Percentiles rank a stretch among this genome's conserved stretches.
Evolutionary conservation across 495 filamentous ascomycete species (phyloP).

Genomic region (Thermochaetoides thermophila): DNA sequence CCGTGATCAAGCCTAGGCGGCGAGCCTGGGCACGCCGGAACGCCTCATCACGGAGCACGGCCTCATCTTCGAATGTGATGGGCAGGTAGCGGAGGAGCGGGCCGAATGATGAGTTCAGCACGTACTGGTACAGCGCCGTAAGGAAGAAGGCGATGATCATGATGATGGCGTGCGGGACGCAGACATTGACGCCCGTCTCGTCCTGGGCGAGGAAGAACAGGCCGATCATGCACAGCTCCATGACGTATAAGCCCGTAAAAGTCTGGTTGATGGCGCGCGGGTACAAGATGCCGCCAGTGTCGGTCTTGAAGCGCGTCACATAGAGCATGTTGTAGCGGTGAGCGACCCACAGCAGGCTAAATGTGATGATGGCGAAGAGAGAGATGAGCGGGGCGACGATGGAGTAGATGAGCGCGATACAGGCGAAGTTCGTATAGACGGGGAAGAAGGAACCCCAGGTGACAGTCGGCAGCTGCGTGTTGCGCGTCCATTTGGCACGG

Average conservation of each 20-base stretch:
- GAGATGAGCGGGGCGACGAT: constrained; percentile 83
- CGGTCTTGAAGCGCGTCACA: constrained; percentile 77
- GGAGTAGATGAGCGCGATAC: constrained; percentile 85
- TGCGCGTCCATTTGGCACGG: constrained; percentile 74
- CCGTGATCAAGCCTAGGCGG: constrained; percentile 37
- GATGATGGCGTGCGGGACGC: constrained; percentile 70
- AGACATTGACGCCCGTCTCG: constrained; percentile 40
- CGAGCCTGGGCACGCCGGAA: constrained; percentile 66
- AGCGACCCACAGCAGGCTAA: constrained; percentile 86
- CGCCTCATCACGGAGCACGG: constrained; percentile 72
- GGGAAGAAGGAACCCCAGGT: constrained; percentile 93
- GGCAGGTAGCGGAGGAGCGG: constrained; percentile 82
- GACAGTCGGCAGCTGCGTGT: constrained; percentile 61
- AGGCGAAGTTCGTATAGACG: constrained; percentile 87
- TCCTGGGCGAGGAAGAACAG: constrained; percentile 78
- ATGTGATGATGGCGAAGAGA: constrained; percentile 87
- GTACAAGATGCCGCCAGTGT: constrained; percentile 88
- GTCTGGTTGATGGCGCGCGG: constrained; percentile 91
- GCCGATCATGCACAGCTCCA: constrained; percentile 83
- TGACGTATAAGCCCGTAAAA: constrained; percentile 85
- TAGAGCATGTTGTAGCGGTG: constrained; percentile 96
- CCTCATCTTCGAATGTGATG: constrained; percentile 91
- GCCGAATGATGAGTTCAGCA: constrained; percentile 72
- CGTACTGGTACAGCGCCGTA: constrained; percentile 66
- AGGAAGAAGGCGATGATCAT: constrained; percentile 65